Percentiles rank a stretch among this genome's conserved stretches.
Conservation (phyloP, 2,329 filamentous ascomycete species). For the Penicillium brevicompactum region DNA sequence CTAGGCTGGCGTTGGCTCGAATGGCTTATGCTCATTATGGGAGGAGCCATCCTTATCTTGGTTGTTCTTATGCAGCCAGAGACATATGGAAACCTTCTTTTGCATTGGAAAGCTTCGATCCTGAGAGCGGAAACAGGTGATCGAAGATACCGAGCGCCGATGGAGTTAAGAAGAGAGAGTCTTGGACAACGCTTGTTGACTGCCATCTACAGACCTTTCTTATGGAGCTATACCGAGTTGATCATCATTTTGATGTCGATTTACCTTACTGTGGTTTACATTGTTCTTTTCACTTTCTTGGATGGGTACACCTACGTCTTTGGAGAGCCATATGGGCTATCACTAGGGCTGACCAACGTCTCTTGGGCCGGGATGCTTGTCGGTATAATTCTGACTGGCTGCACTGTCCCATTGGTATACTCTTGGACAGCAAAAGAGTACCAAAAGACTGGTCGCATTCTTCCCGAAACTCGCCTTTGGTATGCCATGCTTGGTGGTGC, state of each 20-base stretch:
- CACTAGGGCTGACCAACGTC: conserved; percentile 48
- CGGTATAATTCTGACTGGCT: conserved; percentile 33
- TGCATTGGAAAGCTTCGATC: conserved; percentile 47
- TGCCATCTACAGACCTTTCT: conserved; percentile 42
- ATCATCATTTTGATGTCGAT: conserved; percentile 31
- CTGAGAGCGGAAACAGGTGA: conserved; percentile 46
- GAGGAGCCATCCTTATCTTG: conserved; percentile 33
- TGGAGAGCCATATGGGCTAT: conserved; percentile 50
- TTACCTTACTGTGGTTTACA: conserved; percentile 33
- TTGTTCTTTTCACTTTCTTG: conserved; percentile 37
- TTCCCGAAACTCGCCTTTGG: conserved; percentile 56
- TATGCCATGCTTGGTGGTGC: conserved; percentile 54
- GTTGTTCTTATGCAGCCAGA: conserved; percentile 52
- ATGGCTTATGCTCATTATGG: conserved; percentile 48
- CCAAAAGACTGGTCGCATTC: conserved; percentile 33
- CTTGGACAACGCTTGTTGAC: conserved; percentile 43
- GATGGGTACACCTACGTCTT: conserved; percentile 56
- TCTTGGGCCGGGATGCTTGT: conserved; percentile 51
- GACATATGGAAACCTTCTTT: conserved; percentile 49
- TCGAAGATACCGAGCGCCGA: conserved; percentile 45
- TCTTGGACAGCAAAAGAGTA: conserved; percentile 46
- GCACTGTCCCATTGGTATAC: conserved; percentile 51
- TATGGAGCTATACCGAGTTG: conserved; percentile 48
- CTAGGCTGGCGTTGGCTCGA: conserved; percentile 46
- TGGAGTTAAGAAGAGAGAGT: conserved; percentile 44